These are phyloP conservation scores for Hymenoscyphus linearis DNA, from an alignment of 2,329 filamentous ascomycete genomes.

Conservation along the genomic window DNA sequence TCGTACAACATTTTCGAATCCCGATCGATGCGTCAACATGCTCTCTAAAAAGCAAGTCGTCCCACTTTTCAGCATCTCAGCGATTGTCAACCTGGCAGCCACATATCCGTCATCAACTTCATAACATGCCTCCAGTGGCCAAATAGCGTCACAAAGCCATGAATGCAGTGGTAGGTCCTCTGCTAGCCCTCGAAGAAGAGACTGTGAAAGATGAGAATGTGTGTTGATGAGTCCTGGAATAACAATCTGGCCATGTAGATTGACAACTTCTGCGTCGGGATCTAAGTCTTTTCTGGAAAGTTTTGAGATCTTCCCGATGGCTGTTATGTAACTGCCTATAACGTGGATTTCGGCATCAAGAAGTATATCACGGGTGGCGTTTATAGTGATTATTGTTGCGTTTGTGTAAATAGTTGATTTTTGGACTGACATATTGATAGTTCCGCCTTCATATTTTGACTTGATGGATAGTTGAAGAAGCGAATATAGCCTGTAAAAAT, in stretches of 20 bases:
- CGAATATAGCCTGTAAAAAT: too few relatives aligned
- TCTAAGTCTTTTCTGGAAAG: constrained; percentile 21
- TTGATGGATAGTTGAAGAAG: too few relatives aligned
- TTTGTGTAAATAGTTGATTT: constrained; percentile 37
- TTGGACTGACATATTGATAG: constrained; percentile 9
- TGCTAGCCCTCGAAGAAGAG: constrained; percentile 41
- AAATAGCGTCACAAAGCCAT: constrained; percentile 47
- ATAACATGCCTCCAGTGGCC: constrained; percentile 42
- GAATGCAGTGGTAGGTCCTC: constrained; percentile 45
- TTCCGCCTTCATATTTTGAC: background rate
- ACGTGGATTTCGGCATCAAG: constrained; percentile 43
- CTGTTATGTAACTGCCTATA: constrained; percentile 35
- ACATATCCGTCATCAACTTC: constrained; percentile 43
- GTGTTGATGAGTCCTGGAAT: constrained; percentile 46
- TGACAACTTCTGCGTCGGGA: constrained; percentile 28
- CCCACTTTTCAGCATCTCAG: constrained; percentile 45
- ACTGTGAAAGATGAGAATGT: constrained; percentile 46
- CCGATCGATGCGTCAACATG: constrained; percentile 43
- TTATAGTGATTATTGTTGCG: constrained; percentile 48
- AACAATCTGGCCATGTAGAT: constrained; percentile 40
- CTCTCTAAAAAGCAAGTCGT: constrained; percentile 49
- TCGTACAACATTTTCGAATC: constrained; percentile 39
- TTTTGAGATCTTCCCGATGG: constrained; percentile 37
- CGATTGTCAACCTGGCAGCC: constrained; percentile 43
- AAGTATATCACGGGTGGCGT: constrained; percentile 40